Evolutionary conservation across 371 early-diverging fungal species (phyloP), one percentile per base, ranked within the genome.

Genomic region (Apophysomyces trapeziformis): DNA sequence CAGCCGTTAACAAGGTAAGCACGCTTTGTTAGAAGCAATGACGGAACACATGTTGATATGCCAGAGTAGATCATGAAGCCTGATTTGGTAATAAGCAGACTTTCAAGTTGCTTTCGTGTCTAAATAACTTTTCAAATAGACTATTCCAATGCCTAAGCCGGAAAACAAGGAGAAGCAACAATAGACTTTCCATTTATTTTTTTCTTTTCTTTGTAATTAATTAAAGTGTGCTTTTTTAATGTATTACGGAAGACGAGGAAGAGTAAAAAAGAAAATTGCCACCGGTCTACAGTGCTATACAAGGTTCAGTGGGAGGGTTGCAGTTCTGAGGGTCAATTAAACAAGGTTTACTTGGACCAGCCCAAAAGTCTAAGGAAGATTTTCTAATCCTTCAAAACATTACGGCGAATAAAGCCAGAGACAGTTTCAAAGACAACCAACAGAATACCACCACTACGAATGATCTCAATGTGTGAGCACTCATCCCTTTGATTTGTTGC

Each of bases 351-450:
- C 21, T 50, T 11, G 54, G 54, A 18, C 54, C 54, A 50, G 54
- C 54, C 54, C 21, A 50, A 50, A 26, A 50, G 54, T 50, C 54
- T 50, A 50, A 50, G 9, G 9, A 50, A 12, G 16, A 18, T 21
- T 5, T 16, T 50, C 21, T 50, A 50, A 21, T 85, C 83, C 65
- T 78, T 69, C 63, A 87, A 71, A 61, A 87, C 72, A 71, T 90
- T 80, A 75, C 86, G 92, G 76, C 95, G 88, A 81, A 98, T 95
- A 76, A 92, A 92, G 16, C 78, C 78, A 11, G 93, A 91, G 38
- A 98, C 93, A 32, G 90, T 83, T 64, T 96, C 96, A 78, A 93
- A 98, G 21, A 97, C 97, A 36, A 97, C 98, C 46, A 98, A 85
- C 67, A 98, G 83, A 67, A 94, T 91, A 83, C 91, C 89, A 59